These are phyloP conservation scores for Setaria italica DNA, from an alignment of 202 grass and related monocot genomes.

Conservation along the genomic window DNA sequence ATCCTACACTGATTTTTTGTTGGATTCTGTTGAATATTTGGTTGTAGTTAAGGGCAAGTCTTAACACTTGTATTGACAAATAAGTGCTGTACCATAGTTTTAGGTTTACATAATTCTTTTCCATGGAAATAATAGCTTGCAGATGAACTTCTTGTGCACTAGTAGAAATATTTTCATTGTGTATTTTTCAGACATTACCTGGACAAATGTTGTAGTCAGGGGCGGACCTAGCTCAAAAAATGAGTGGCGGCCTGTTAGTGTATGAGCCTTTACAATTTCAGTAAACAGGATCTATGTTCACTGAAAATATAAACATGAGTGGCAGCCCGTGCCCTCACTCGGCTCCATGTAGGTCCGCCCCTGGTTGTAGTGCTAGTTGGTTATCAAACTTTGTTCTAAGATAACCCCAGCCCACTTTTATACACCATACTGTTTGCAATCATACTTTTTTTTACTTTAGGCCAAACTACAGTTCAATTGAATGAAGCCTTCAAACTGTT, in stretches of 20 bases:
- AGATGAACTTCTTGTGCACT: neutral
- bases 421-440: neutral
- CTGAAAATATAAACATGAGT: too few relatives aligned
- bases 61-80: neutral
- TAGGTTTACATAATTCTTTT: slow-evolving; percentile 5
- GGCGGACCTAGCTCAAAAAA: too few relatives aligned
- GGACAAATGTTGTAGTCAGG: neutral
- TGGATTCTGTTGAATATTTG: slow-evolving; percentile 2
- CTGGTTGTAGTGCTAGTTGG: neutral
- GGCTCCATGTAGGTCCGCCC: too few relatives aligned
- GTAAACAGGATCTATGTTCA: too few relatives aligned
- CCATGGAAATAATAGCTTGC: neutral
- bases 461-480: neutral
- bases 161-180: neutral
- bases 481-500: slow-evolving; percentile 14
- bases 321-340: too few relatives aligned
- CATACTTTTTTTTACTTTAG: neutral
- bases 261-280: too few relatives aligned
- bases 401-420: neutral
- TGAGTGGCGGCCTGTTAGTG: too few relatives aligned
- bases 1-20: neutral
- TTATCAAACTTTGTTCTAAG: slow-evolving; percentile 20
- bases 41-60: neutral
- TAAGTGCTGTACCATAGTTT: slow-evolving; percentile 15
- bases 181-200: slow-evolving; percentile 18